These are phyloP conservation scores for Gnaphalium uliginosum DNA, from an alignment of 129 eudicot genomes.

Conservation along the genomic window DNA sequence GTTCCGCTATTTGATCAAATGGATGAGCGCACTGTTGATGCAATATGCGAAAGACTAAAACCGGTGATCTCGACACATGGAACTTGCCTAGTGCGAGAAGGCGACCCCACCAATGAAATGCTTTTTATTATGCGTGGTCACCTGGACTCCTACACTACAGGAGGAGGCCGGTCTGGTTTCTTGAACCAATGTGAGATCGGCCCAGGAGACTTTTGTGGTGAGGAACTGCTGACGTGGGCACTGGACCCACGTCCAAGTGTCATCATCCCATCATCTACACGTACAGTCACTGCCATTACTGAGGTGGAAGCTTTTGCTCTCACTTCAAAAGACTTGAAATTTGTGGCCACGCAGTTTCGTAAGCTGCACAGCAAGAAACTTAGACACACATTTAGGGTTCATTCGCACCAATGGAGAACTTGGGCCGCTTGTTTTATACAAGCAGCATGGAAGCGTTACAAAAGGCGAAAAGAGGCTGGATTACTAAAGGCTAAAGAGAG, in stretches of 20 bases:
- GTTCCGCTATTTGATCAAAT: constrained; percentile 74
- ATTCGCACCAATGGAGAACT: constrained; percentile 87
- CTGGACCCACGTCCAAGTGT: constrained; percentile 61
- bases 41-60: constrained; percentile 75
- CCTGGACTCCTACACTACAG: constrained; percentile 76
- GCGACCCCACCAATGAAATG: constrained; percentile 74
- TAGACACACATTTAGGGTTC: constrained; percentile 62
- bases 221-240: constrained; percentile 77
- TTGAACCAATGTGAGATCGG: constrained; percentile 61
- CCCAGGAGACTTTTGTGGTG: constrained; percentile 84
- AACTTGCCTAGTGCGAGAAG: constrained; percentile 65
- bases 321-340: constrained; percentile 56
- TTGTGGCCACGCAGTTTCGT: constrained; percentile 70
- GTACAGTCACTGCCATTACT: constrained; percentile 61
- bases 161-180: constrained; percentile 78
- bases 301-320: constrained; percentile 89
- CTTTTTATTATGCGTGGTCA: constrained; percentile 68
- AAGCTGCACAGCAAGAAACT: constrained; percentile 74
- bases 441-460: constrained; percentile 76
- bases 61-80: constrained; percentile 56
- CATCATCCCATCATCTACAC: constrained; percentile 71
- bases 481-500: constrained; percentile 48
- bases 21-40: constrained; percentile 75
- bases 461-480: constrained; percentile 48
- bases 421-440: constrained; percentile 93